Base-by-base conservation (phyloP, 2,329 filamentous ascomycete genomes). In the Plenodomus tracheiphilus region DNA sequence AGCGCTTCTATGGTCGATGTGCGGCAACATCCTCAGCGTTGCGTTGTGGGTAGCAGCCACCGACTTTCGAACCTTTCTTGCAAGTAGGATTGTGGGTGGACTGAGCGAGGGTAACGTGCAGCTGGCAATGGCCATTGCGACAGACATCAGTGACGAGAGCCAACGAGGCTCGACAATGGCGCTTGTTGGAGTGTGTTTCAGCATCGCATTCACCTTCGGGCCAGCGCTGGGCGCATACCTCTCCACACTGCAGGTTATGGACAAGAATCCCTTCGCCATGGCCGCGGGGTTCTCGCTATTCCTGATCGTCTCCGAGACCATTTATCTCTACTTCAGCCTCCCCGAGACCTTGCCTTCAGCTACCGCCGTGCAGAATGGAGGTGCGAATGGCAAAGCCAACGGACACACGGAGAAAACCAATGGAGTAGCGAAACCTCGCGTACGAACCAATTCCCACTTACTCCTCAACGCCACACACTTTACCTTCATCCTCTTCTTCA, bases 41-140 rank as follows among this genome's bases (percentile, higher is more conserved):
- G 85, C 95, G 21, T 84, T 99, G 11, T 99, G 94, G 94, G 91
- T 97, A 8, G 83, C 87, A 38, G 94, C 94, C 1, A 88, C 89
- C 45, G 93, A 97, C 75, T 99, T 99, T 76, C 85, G 92, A 36
- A 97, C 93, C 2, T 99, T 99, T 69, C 81, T 99, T 22, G 89
- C 91, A n/a, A 96, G 91, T 61, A 85, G 94, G 42, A 77, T 99
- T 2, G 89, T 99, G 1, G 94, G 94, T 19, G 94, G 94, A 0
- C 75, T 99, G 57, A 97, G 92, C 47, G 94, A 99, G 76, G 94
- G 94, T 54, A 99, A 99, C 63, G 89, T 99, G 2, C 94, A 99
- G 77, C 81, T 99, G 13, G 93, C 94, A 4, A 94, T 93, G 55
- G 93, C 94, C 36, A 97, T 99, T 71, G 94, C 94, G 16, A 94